Evolutionary conservation across 306 rosid species (phyloP).

Genomic region (Luffa aegyptiaca): DNA sequence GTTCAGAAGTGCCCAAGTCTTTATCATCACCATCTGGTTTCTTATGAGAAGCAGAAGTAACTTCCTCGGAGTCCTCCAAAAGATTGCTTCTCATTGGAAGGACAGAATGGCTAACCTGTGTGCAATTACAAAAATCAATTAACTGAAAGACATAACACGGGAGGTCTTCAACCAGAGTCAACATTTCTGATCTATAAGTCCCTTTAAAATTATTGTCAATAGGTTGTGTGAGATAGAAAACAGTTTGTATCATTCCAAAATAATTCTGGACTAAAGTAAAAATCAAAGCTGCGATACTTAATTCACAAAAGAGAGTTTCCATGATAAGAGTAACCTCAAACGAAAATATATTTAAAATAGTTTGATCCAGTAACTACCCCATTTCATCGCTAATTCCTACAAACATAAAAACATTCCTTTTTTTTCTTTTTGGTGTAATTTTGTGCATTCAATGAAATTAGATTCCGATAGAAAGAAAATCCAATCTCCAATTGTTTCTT

Average conservation of each 20-base stretch:
- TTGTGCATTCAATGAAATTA: background rate
- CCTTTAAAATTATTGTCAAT: background rate
- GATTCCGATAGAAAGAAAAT: background rate
- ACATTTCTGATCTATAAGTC: background rate
- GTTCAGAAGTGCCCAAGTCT: background rate
- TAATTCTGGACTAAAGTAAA: background rate
- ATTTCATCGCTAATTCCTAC: background rate
- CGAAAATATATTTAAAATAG: background rate
- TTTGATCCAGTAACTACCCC: background rate
- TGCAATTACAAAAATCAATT: background rate
- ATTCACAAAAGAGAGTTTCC: background rate
- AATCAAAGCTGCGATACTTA: background rate
- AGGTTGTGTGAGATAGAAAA: background rate
- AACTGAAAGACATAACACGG: background rate
- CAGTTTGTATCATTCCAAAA: background rate
- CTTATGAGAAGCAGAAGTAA: background rate
- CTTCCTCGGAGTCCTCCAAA: background rate
- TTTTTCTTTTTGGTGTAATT: background rate
- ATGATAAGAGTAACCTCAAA: background rate
- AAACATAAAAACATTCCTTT: background rate
- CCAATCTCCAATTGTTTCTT: background rate
- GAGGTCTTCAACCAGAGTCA: background rate
- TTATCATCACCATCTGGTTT: background rate
- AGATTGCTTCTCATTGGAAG: background rate
- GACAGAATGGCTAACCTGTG: slow-evolving; percentile 1